Evolutionary conservation across 2,329 filamentous ascomycete genomes (phyloP).

Genomic region (Fusarium domesticum): DNA sequence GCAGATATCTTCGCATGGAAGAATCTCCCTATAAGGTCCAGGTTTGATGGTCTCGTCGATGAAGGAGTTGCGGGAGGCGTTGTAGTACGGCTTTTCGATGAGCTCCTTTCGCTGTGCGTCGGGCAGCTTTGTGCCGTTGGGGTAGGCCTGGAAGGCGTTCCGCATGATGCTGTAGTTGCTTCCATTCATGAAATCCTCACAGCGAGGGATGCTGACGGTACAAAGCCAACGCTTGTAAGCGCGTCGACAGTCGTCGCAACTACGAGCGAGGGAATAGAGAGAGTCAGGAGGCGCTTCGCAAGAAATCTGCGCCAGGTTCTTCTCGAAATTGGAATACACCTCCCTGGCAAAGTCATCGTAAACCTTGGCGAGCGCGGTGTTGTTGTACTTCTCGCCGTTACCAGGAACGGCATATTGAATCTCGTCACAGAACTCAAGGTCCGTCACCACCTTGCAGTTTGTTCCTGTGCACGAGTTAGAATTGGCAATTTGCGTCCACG

Average conservation of each 20-base stretch:
- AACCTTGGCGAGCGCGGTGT: slow-evolving; percentile 60
- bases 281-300: slow-evolving; percentile 74
- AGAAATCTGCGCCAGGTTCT: slow-evolving; percentile 77
- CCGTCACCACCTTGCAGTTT: slow-evolving; percentile 82
- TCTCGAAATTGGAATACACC: slow-evolving; percentile 75
- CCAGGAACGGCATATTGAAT: slow-evolving; percentile 89
- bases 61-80: slow-evolving; percentile 61
- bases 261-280: slow-evolving; percentile 76
- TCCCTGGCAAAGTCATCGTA: slow-evolving; percentile 74
- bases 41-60: slow-evolving; percentile 73
- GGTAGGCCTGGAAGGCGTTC: slow-evolving; percentile 68
- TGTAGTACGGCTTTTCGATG: slow-evolving; percentile 25
- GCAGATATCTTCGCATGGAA: slow-evolving; percentile 86
- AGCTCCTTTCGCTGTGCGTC: slow-evolving; percentile 30
- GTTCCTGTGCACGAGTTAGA: slow-evolving; percentile 48
- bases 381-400: slow-evolving; percentile 62
- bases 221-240: slow-evolving; percentile 97
- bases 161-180: slow-evolving; percentile 50
- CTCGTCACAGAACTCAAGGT: slow-evolving; percentile 84
- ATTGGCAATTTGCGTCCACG: neutral
- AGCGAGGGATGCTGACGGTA: slow-evolving; percentile 87
- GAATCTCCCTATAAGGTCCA: slow-evolving; percentile 89
- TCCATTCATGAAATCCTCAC: slow-evolving; percentile 71
- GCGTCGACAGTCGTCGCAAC: slow-evolving; percentile 69
- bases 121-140: slow-evolving; percentile 60